Conservation (phyloP, 257 asterid genomes). For the Euphrasia confusa region DNA sequence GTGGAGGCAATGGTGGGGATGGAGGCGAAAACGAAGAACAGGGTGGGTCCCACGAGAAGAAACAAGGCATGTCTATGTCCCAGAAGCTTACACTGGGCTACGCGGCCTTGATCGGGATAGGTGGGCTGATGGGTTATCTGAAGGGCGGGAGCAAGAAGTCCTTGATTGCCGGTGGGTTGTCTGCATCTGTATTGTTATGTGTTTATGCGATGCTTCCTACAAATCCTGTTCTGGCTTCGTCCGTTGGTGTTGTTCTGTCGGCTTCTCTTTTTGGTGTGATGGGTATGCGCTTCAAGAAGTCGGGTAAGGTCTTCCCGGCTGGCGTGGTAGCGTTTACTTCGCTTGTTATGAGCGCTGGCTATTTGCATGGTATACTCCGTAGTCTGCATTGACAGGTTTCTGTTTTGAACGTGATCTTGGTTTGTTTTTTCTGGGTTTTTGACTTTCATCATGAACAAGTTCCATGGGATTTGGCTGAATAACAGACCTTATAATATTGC, state of each 20-base stretch:
- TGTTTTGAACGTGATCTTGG: not conserved
- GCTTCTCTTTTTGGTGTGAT: constrained; percentile 68
- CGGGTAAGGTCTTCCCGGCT: constrained; percentile 84
- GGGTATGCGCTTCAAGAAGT: constrained; percentile 81
- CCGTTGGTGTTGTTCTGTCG: constrained; percentile 60
- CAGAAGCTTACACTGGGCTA: constrained; percentile 81
- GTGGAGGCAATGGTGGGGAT: constrained; percentile 28
- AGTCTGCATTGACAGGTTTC: constrained; percentile 36
- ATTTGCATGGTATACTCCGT: constrained; percentile 79
- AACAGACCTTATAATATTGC: too few relatives aligned
- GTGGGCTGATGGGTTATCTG: constrained; percentile 82
- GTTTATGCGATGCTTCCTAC: constrained; percentile 68
- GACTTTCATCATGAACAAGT: not conserved
- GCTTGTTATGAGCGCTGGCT: constrained; percentile 79
- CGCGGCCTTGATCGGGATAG: constrained; percentile 71
- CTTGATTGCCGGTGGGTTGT: constrained; percentile 59
- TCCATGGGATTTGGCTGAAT: not conserved
- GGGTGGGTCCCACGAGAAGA: constrained; percentile 34
- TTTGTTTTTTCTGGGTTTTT: not conserved
- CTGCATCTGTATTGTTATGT: constrained; percentile 46
- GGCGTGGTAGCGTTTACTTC: constrained; percentile 74
- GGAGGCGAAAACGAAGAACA: constrained; percentile 36
- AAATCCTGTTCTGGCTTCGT: constrained; percentile 69
- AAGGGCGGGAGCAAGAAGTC: constrained; percentile 91
- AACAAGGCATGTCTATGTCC: constrained; percentile 72